Base-by-base conservation (phyloP, 768 basidiomycete species). In the Pleurotus djamor region DNA sequence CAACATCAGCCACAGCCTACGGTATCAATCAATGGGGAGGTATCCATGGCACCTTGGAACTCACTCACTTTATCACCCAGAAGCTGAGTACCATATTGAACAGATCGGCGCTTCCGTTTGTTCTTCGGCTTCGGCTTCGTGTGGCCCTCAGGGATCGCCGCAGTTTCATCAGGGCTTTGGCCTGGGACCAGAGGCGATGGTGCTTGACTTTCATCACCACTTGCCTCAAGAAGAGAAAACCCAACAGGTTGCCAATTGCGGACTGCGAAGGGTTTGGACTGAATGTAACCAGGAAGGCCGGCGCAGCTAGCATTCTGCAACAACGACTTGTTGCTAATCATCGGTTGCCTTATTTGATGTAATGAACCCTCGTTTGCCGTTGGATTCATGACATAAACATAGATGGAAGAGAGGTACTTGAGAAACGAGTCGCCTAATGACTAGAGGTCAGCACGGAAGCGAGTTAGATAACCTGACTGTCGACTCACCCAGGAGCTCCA, bases 1-100 rank as follows among this genome's bases (percentile, higher is more conserved):
- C 83, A 45, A 93, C 89, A 71, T 95, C 93, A 51, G 93, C 92
- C 33, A 93, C 78, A 17, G 86, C 84, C 92, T 94, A 57, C 17
- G 32, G 56, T 37, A 41, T 34, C 32, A n/a, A 59, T 43, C 38
- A 28, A 33, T 50, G 32, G 45, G n/a, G 48, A 52, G 48, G 57
- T 45, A 51, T 59, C 50, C 35, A 43, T 52, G 37, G 16, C 13
- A 28, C 21, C 21, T 1, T 28, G 21, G 21, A 28, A 60, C 17
- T n/a, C 35, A 38, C 32, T 38, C 62, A 89, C 92, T 85, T 94
- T 94, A 74, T 93, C 90, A 48, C 89, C 91, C 4, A 93, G 69
- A 80, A 82, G 84, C 52, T 81, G 79, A 2, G 60, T 62, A 21
- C 63, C 52, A 71, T 76, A 67, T 67, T 71, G 67, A 63, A 72